Conservation (phyloP, 2,329 filamentous ascomycete genomes). For the Pezicula rhizophila region DNA sequence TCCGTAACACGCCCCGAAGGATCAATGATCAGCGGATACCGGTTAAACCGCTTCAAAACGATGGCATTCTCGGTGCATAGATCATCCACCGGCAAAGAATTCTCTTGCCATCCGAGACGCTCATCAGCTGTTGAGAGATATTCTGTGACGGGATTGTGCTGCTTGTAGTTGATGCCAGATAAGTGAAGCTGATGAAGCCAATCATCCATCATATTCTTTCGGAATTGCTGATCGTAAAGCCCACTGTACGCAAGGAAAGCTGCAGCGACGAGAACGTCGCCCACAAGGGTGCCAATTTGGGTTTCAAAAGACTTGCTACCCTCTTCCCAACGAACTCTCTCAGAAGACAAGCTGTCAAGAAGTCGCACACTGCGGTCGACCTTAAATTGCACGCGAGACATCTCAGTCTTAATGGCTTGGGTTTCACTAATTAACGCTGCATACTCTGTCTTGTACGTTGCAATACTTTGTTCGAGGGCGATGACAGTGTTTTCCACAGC, state of each 20-base stretch:
- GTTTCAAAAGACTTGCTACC: constrained; percentile 98
- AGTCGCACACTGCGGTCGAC: constrained; percentile 92
- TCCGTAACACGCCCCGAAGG: constrained; percentile 92
- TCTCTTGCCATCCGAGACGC: constrained; percentile 88
- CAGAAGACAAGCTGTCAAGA: constrained; percentile 89
- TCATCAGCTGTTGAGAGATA: constrained; percentile 96
- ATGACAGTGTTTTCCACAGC: constrained; percentile 84
- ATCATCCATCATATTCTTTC: constrained; percentile 95
- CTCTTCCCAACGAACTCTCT: constrained; percentile 89
- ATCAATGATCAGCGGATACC: constrained; percentile 96
- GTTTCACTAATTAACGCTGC: constrained; percentile 94
- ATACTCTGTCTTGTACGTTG: constrained; percentile 93
- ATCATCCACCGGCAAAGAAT: constrained; percentile 89
- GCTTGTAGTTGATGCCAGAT: constrained; percentile 91
- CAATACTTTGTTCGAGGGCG: constrained; percentile 82
- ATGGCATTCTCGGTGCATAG: constrained; percentile 98
- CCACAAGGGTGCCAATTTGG: constrained; percentile 92
- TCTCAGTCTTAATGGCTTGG: constrained; percentile 93
- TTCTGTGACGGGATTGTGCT: constrained; percentile 89
- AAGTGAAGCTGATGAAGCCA: constrained; percentile 90
- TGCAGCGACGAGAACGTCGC: constrained; percentile 91
- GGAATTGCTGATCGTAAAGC: constrained; percentile 96
- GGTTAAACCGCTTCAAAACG: constrained; percentile 94
- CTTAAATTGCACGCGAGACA: constrained; percentile 95
- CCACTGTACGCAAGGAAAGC: constrained; percentile 96